Evolutionary conservation across 2,329 filamentous ascomycete species (phyloP).

Genomic region (Colletotrichum magnum): DNA sequence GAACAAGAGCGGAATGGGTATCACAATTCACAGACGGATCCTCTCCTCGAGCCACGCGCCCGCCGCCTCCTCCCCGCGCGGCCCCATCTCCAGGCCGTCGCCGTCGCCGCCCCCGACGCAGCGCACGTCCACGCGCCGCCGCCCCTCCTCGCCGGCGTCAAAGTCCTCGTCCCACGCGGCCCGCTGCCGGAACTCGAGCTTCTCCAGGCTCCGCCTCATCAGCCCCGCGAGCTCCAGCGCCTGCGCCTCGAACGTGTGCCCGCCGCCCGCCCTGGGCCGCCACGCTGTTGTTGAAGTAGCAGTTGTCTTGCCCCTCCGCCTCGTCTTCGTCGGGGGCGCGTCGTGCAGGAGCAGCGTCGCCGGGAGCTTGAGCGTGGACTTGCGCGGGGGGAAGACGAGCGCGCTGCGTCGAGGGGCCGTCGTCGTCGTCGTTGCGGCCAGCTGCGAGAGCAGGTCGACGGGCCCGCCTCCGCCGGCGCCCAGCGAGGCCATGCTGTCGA

Average conservation of each 20-base stretch:
- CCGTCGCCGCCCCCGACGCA: constrained; percentile 50
- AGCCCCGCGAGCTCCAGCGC: constrained; percentile 61
- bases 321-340: constrained; percentile 42
- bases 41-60: constrained; percentile 49
- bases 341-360: constrained; percentile 64
- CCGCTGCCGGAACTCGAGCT: constrained; percentile 60
- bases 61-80: constrained; percentile 46
- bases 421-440: constrained; percentile 19
- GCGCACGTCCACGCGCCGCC: constrained; percentile 54
- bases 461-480: constrained; percentile 33
- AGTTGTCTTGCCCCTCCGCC: constrained; percentile 21
- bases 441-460: constrained; percentile 13
- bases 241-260: constrained; percentile 63
- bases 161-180: constrained; percentile 57
- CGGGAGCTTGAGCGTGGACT: constrained; percentile 65
- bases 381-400: constrained; percentile 63
- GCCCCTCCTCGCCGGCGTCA: constrained; percentile 51
- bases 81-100: constrained; percentile 46
- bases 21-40: constrained; percentile 35
- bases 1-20: constrained; percentile 17
- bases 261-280: constrained; percentile 40
- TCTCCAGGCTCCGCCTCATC: constrained; percentile 65
- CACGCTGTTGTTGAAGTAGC: neutral
- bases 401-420: constrained; percentile 57
- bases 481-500: constrained; percentile 44